Percentiles rank a stretch among this genome's conserved stretches.
Evolutionary conservation across 306 rosid species (phyloP).

Genomic region (Cucurbita moschata): DNA sequence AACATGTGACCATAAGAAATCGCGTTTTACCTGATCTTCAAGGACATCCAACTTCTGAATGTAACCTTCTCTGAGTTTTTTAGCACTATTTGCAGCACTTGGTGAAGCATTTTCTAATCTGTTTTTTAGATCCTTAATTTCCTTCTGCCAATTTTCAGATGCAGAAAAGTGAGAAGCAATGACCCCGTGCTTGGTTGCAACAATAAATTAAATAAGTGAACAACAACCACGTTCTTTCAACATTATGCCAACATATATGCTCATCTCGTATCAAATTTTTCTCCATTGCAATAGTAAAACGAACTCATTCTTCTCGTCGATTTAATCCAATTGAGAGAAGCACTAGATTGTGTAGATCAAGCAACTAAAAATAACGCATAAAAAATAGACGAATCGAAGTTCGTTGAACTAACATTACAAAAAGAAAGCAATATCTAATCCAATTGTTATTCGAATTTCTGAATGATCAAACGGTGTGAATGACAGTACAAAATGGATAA

Average conservation of each 20-base stretch:
- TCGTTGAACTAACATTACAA: not conserved
- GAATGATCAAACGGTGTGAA: not conserved
- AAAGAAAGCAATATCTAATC: not conserved
- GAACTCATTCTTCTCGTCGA: not conserved
- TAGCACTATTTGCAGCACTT: conserved; percentile 28
- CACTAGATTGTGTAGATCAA: not conserved
- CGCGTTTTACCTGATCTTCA: conserved; percentile 56
- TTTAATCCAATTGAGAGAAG: not conserved
- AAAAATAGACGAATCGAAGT: not conserved
- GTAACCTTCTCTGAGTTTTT: conserved; percentile 65
- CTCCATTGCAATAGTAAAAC: not conserved
- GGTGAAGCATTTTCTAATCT: conserved; percentile 30
- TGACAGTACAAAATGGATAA: not conserved
- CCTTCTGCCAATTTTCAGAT: conserved; percentile 35
- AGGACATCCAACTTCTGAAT: conserved; percentile 70
- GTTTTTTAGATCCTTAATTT: conserved; percentile 49
- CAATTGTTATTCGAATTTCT: conserved; percentile 2
- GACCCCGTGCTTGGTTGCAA: not conserved
- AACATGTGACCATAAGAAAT: not conserved
- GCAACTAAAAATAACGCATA: not conserved
- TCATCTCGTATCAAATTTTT: not conserved
- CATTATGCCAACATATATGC: not conserved
- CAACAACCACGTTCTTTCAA: not conserved
- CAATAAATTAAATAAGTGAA: not conserved
- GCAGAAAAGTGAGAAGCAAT: conserved; percentile 9